phyloP scores from a whole-genome alignment of 2,329 filamentous ascomycete species.

The Xylariaceae sp. region DNA sequence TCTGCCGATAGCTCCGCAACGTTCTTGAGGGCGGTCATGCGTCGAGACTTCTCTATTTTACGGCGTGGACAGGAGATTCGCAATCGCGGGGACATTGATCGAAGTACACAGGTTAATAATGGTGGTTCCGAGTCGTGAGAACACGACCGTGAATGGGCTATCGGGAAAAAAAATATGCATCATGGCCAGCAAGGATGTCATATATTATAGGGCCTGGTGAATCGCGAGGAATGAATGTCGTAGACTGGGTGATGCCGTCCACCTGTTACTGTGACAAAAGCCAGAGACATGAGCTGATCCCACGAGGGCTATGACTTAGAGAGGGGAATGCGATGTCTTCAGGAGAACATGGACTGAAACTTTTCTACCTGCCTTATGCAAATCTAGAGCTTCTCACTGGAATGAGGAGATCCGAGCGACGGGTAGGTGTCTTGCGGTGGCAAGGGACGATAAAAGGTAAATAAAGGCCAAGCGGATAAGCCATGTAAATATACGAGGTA shows the following conservation, averaged over 20 bases:
- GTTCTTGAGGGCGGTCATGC: not conserved
- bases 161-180: constrained; percentile 12
- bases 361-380: constrained; percentile 22
- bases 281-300: constrained; percentile 12
- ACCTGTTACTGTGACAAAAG: constrained; percentile 9
- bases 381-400: constrained; percentile 24
- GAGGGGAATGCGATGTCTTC: constrained; percentile 30
- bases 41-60: not conserved
- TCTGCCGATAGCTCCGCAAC: constrained; percentile 6
- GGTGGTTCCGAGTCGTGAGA: not conserved
- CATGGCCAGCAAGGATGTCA: not conserved
- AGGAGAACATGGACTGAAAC: constrained; percentile 13
- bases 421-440: not conserved
- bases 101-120: not conserved
- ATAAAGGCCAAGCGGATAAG: not conserved
- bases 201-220: not conserved
- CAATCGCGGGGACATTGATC: not conserved
- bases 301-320: constrained; percentile 12
- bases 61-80: not conserved
- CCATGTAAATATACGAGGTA: constrained; percentile 4
- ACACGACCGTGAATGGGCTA: not conserved
- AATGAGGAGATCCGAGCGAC: constrained; percentile 13
- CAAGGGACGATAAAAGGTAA: not conserved
- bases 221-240: constrained; percentile 24
- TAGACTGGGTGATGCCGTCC: constrained; percentile 22